Evolutionary conservation across 371 early-diverging fungal species (phyloP).

Genomic region (Circinella umbellata): DNA sequence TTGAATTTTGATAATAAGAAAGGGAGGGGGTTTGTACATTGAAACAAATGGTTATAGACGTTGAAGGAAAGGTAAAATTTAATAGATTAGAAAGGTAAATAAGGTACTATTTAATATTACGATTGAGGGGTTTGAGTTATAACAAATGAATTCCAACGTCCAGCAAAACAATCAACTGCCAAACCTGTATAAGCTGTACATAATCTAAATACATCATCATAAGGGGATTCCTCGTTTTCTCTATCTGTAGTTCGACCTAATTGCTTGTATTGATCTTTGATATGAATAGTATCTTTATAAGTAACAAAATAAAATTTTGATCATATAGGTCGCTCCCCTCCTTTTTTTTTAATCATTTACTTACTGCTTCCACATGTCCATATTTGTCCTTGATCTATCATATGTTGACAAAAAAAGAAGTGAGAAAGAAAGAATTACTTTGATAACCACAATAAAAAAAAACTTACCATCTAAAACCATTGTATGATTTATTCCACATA

Average conservation of each 20-base stretch:
- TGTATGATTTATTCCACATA: conserved; percentile 44
- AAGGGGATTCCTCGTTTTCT: conserved; percentile 5
- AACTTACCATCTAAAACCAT: conserved; percentile 43
- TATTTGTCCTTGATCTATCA: conserved; percentile 29
- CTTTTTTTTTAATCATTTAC: neutral
- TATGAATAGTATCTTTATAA: neutral
- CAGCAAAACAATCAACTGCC: conserved; percentile 36
- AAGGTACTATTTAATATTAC: no score
- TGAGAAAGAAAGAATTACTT: no score
- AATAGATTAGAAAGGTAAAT: no score
- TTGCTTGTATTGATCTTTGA: conserved; percentile 6
- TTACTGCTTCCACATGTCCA: conserved; percentile 52
- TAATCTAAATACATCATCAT: conserved; percentile 27
- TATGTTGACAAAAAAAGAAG: neutral
- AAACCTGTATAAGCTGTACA: conserved; percentile 17
- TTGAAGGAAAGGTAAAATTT: no score
- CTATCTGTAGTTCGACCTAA: neutral
- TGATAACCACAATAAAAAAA: no score
- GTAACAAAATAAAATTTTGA: no score
- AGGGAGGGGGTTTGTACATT: neutral
- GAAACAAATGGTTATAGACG: neutral
- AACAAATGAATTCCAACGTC: conserved; percentile 42
- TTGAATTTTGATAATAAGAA: no score
- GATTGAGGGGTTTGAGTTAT: neutral
- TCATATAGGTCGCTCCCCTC: neutral